Conservation (phyloP, 805 yeast genomes). For the Wickerhamomyces ciferrii region DNA sequence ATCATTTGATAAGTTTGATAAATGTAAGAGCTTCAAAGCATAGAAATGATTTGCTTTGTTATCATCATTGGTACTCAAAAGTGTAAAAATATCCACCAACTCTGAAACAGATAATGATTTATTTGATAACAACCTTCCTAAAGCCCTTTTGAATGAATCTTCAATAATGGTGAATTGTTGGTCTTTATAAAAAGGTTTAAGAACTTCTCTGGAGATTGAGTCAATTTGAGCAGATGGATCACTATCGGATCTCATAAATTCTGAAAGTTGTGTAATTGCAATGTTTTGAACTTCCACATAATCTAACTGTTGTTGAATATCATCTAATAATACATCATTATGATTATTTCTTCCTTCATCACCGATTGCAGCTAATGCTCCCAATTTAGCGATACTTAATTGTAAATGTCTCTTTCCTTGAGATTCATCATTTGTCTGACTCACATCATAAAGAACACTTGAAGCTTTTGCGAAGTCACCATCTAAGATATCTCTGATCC, state of each 20-base stretch:
- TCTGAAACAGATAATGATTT: constrained; percentile 37
- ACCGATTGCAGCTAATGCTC: constrained; percentile 40
- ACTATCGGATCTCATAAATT: constrained; percentile 25
- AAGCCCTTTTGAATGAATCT: constrained; percentile 13
- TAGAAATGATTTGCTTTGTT: constrained; percentile 28
- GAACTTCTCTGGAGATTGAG: constrained; percentile 18
- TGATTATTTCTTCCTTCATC: constrained; percentile 9
- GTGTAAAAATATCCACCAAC: constrained; percentile 47
- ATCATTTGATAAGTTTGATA: constrained; percentile 20
- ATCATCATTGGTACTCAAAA: constrained; percentile 31
- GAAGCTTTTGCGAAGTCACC: constrained; percentile 48
- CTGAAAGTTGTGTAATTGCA: constrained; percentile 23
- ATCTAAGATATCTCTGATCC: constrained; percentile 64
- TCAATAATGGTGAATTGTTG: constrained; percentile 2
- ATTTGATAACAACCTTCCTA: constrained; percentile 28
- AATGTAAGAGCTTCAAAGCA: constrained; percentile 48
- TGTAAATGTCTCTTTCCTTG: constrained; percentile 47
- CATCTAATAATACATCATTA: constrained; percentile 26
- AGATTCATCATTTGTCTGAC: constrained; percentile 34
- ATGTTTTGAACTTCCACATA: constrained; percentile 44
- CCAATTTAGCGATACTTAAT: constrained; percentile 67
- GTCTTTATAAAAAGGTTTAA: constrained; percentile 14
- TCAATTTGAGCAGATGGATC: constrained; percentile 20
- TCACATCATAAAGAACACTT: constrained; percentile 36
- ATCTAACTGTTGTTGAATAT: constrained; percentile 46